Percentiles rank a stretch among this genome's conserved stretches.
Evolutionary conservation across 352 stramenopile genomes (phyloP).

Genomic region (Globisporangium splendens): DNA sequence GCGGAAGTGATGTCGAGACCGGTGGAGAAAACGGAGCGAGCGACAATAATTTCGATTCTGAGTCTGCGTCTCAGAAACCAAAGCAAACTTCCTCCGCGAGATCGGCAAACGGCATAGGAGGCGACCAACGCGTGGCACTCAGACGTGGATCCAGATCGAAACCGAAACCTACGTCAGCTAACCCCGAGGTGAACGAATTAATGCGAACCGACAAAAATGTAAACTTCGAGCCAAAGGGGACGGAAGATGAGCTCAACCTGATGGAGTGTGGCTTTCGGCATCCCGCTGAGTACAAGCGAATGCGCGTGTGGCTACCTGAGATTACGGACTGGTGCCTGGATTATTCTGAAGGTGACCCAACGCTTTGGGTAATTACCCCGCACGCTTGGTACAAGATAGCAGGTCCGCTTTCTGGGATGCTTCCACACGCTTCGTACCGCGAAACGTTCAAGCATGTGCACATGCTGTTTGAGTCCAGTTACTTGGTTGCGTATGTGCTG

Average conservation of each 20-base stretch:
- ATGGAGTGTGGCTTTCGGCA: constrained; percentile 80
- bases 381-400: constrained; percentile 86
- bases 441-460: constrained; percentile 71
- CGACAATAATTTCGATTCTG: not conserved
- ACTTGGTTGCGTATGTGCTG: constrained; percentile 80
- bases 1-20: constrained; percentile 28
- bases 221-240: constrained; percentile 42
- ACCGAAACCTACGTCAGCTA: constrained; percentile 15
- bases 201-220: constrained; percentile 71
- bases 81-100: constrained; percentile 2
- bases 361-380: constrained; percentile 80
- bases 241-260: constrained; percentile 65
- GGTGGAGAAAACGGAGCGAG: constrained; percentile 12
- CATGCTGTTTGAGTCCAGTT: constrained; percentile 79
- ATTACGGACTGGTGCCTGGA: constrained; percentile 88
- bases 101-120: constrained; percentile 1
- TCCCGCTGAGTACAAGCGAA: constrained; percentile 50
- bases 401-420: constrained; percentile 66
- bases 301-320: constrained; percentile 77
- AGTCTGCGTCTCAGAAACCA: not conserved
- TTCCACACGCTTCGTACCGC: constrained; percentile 70
- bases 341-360: constrained; percentile 81
- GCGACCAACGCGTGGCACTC: constrained; percentile 1
- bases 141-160: constrained; percentile 12
- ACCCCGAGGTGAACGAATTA: constrained; percentile 60